Evolutionary conservation across 768 basidiomycete genomes (phyloP).

Genomic region (Crassisporium funariophilum): DNA sequence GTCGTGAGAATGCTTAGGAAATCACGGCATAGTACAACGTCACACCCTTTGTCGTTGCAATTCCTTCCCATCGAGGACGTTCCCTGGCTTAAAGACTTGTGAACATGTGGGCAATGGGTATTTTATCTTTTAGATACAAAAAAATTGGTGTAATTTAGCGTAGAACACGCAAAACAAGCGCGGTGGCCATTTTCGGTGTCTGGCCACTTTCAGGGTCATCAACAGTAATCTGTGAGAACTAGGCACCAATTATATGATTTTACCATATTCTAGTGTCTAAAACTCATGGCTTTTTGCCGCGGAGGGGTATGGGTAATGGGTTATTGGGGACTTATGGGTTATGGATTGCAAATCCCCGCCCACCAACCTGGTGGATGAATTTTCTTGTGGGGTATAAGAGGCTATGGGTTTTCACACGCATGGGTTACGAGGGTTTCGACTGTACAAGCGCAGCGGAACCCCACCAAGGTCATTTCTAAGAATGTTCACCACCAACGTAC

Average conservation of each 20-base stretch:
- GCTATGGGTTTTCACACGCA: constrained; percentile 9
- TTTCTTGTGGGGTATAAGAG: constrained; percentile 5
- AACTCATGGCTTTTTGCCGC: constrained; percentile 5
- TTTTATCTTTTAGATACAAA: not conserved
- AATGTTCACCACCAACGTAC: too few relatives aligned
- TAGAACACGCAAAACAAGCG: not conserved
- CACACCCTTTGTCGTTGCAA: not conserved
- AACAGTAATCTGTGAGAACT: not conserved
- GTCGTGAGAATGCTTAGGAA: not conserved
- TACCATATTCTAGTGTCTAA: too few relatives aligned
- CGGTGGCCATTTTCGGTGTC: not conserved
- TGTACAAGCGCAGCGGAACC: not conserved
- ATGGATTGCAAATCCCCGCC: constrained; percentile 4
- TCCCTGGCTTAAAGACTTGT: not conserved
- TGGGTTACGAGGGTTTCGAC: constrained; percentile 2
- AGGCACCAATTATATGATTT: too few relatives aligned
- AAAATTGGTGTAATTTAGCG: not conserved
- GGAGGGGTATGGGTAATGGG: constrained; percentile 7
- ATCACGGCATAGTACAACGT: not conserved
- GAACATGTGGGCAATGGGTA: not conserved
- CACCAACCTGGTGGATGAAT: constrained; percentile 11
- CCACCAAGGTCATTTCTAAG: too few relatives aligned
- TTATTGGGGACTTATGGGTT: constrained; percentile 10
- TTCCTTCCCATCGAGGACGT: not conserved
- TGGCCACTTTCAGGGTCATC: not conserved